Conservation (phyloP, 306 rosid genomes). For the Casuarina equisetifolia region DNA sequence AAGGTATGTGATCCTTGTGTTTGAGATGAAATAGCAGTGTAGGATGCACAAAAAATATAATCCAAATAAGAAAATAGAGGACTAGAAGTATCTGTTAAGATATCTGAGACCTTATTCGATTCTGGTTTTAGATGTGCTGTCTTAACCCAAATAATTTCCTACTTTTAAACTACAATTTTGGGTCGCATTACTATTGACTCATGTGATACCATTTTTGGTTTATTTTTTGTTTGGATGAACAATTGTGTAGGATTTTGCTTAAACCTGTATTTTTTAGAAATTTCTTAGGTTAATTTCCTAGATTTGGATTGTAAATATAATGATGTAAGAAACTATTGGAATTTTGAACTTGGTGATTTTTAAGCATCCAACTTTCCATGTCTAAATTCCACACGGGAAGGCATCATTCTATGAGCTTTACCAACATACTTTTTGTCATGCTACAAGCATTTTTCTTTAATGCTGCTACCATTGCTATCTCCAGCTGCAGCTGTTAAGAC, state of each 20-base stretch:
- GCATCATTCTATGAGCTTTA: neutral
- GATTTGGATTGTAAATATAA: neutral
- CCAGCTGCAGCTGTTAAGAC: neutral
- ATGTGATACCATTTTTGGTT: slow-evolving; percentile 5
- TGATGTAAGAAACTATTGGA: neutral
- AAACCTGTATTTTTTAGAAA: neutral
- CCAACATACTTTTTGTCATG: neutral
- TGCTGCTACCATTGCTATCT: neutral
- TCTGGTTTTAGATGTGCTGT: neutral
- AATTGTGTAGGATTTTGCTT: neutral
- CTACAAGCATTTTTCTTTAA: neutral
- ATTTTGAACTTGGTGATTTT: no score
- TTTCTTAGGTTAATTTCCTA: neutral
- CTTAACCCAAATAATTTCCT: neutral
- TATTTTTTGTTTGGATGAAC: neutral
- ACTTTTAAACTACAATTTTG: slow-evolving; percentile 3
- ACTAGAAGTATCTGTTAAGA: neutral
- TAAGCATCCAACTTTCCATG: neutral
- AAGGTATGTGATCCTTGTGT: slow-evolving; percentile 48
- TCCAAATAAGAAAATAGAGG: slow-evolving; percentile 5
- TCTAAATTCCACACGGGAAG: neutral
- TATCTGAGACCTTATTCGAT: neutral
- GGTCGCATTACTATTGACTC: neutral
- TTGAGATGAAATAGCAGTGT: slow-evolving; percentile 13
- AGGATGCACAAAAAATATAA: neutral